Conservation (phyloP, 148 eudicot genomes). For the Spergularia bocconei region DNA sequence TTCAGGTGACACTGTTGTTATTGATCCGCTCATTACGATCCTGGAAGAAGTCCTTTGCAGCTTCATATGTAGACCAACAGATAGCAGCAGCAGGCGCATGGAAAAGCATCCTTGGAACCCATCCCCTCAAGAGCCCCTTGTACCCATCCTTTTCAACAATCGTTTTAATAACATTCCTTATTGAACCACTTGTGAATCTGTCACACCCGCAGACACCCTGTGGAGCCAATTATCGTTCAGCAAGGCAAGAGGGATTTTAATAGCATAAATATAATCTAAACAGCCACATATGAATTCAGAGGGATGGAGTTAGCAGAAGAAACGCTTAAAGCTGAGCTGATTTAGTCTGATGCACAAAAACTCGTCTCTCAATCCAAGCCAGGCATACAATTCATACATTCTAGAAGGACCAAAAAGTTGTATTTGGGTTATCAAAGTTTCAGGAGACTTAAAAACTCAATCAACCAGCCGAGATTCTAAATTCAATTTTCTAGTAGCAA, state of each 20-base stretch:
- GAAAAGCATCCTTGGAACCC: slow-evolving; percentile 85
- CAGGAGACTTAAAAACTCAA: no score
- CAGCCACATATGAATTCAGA: background rate
- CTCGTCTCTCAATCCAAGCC: no score
- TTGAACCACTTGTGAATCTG: slow-evolving; percentile 67
- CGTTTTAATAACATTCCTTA: slow-evolving; percentile 51
- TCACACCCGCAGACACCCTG: slow-evolving; percentile 93
- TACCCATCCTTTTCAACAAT: slow-evolving; percentile 72
- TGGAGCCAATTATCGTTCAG: slow-evolving; percentile 4
- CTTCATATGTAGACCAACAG: slow-evolving; percentile 92
- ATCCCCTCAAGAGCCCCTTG: slow-evolving; percentile 72
- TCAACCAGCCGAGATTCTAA: no score
- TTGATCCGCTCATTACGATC: slow-evolving; percentile 33
- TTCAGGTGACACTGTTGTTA: slow-evolving; percentile 32
- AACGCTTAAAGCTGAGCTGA: background rate
- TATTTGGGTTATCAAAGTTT: no score
- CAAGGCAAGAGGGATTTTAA: background rate
- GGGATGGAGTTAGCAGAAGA: background rate
- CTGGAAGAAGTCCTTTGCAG: slow-evolving; percentile 63
- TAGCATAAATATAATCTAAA: background rate
- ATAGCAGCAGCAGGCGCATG: slow-evolving; percentile 90
- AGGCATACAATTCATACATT: no score
- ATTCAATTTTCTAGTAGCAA: no score
- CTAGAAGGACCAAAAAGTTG: no score
- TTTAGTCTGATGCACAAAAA: background rate